A percentile compares a stretch with the other conserved stretches of the same genome.
Conservation (phyloP, 1,284 basidiomycete genomes). For the Tylopilus orsonianus region DNA sequence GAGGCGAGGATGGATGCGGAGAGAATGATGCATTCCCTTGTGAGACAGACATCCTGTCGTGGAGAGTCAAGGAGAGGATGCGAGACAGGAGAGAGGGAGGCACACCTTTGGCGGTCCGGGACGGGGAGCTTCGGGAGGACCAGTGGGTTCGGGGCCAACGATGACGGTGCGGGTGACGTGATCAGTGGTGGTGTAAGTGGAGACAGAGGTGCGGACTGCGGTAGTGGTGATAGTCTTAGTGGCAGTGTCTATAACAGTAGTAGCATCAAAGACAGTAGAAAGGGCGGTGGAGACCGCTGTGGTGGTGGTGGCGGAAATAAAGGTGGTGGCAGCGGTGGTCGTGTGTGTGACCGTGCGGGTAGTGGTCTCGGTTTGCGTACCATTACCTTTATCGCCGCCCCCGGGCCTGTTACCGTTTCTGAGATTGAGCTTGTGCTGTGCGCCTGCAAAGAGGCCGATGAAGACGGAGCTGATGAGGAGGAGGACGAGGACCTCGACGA, state of each 20-base stretch:
- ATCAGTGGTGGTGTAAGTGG: slow-evolving; percentile 38
- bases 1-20: slow-evolving; percentile 82
- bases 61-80: slow-evolving; percentile 2
- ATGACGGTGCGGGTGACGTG: slow-evolving; percentile 33
- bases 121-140: slow-evolving; percentile 29
- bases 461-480: slow-evolving; percentile 84
- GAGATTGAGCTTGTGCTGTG: slow-evolving; percentile 70
- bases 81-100: background rate
- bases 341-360: slow-evolving; percentile 33
- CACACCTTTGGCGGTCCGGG: slow-evolving; percentile 31
- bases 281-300: slow-evolving; percentile 35
- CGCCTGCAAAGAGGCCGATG: slow-evolving; percentile 89
- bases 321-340: slow-evolving; percentile 31
- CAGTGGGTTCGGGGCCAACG: slow-evolving; percentile 35
- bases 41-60: slow-evolving; percentile 66
- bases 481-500: slow-evolving; percentile 72
- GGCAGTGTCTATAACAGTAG: slow-evolving; percentile 33
- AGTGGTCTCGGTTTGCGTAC: slow-evolving; percentile 37
- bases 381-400: slow-evolving; percentile 33
- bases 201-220: slow-evolving; percentile 37
- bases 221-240: slow-evolving; percentile 40
- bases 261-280: slow-evolving; percentile 35
- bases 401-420: slow-evolving; percentile 45
- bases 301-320: slow-evolving; percentile 36
- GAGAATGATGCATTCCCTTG: slow-evolving; percentile 79